A percentile compares a stretch with the other conserved stretches of the same genome.
Evolutionary conservation across 768 basidiomycete species (phyloP).

Genomic region (Sarcomyxa edulis): DNA sequence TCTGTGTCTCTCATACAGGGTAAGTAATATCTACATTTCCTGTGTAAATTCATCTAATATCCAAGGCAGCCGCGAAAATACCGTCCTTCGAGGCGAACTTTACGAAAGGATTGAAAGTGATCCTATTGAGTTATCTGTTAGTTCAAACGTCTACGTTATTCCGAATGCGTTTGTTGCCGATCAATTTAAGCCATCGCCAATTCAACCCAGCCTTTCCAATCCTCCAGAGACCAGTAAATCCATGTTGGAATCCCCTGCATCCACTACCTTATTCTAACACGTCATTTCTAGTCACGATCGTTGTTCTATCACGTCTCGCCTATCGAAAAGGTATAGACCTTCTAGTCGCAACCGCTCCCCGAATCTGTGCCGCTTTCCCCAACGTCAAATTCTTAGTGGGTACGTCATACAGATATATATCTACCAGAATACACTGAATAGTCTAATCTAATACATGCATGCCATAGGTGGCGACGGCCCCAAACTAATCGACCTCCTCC

Average conservation of each 20-base stretch:
- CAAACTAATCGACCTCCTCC: conserved; percentile 89
- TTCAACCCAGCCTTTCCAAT: too few species aligned
- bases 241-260: neutral
- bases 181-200: conserved; percentile 67
- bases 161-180: conserved; percentile 89
- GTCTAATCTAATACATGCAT: too few species aligned
- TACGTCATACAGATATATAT: conserved; percentile 18
- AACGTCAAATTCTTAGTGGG: conserved; percentile 88
- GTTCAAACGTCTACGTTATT: conserved; percentile 78
- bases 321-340: conserved; percentile 97
- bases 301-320: conserved; percentile 84
- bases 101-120: conserved; percentile 48
- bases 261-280: neutral
- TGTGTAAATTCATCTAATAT: too few species aligned
- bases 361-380: conserved; percentile 80
- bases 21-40: conserved; percentile 27
- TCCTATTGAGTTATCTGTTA: conserved; percentile 38
- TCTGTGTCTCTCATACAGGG: conserved; percentile 98
- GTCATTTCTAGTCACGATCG: conserved; percentile 68
- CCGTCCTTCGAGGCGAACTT: conserved; percentile 80
- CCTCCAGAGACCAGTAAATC: conserved; percentile 53
- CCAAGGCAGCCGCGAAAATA: conserved; percentile 95
- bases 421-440: too few species aligned
- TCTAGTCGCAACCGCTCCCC: conserved; percentile 86
- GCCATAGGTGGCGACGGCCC: conserved; percentile 93